A percentile compares a stretch with the other conserved stretches of the same genome.
Evolutionary conservation across 1,284 basidiomycete genomes (phyloP).

Genomic region (Bothia castanella): DNA sequence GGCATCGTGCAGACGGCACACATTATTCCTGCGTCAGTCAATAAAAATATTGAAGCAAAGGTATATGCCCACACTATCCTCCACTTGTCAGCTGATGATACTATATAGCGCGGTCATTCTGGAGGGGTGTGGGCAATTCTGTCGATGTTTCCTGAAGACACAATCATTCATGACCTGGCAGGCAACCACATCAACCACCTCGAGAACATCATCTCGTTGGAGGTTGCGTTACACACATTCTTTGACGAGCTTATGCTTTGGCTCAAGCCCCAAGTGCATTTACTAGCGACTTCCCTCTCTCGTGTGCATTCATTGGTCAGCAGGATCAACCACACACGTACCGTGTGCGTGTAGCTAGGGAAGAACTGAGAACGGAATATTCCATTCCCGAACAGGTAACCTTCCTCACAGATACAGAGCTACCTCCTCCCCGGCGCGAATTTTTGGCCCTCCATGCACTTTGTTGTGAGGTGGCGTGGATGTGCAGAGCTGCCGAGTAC

Average conservation of each 20-base stretch:
- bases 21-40: neutral
- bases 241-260: neutral
- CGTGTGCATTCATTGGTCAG: neutral
- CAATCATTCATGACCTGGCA: neutral
- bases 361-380: too few species aligned
- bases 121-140: neutral
- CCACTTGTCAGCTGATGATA: too few species aligned
- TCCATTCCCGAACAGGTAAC: too few species aligned
- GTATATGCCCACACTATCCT: neutral
- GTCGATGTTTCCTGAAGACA: neutral
- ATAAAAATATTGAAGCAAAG: neutral
- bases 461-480: too few species aligned
- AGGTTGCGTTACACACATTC: neutral
- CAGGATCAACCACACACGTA: neutral
- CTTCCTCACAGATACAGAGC: too few species aligned
- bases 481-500: neutral
- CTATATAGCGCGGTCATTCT: too few species aligned
- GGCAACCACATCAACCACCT: neutral
- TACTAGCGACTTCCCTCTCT: too few species aligned
- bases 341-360: too few species aligned
- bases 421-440: too few species aligned
- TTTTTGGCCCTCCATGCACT: too few species aligned
- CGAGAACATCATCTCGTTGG: slow-evolving; percentile 8
- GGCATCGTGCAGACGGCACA: neutral
- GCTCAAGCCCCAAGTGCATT: neutral